Base-by-base conservation (phyloP, 495 filamentous ascomycete species). In the Beverwykella pulmonaria region DNA sequence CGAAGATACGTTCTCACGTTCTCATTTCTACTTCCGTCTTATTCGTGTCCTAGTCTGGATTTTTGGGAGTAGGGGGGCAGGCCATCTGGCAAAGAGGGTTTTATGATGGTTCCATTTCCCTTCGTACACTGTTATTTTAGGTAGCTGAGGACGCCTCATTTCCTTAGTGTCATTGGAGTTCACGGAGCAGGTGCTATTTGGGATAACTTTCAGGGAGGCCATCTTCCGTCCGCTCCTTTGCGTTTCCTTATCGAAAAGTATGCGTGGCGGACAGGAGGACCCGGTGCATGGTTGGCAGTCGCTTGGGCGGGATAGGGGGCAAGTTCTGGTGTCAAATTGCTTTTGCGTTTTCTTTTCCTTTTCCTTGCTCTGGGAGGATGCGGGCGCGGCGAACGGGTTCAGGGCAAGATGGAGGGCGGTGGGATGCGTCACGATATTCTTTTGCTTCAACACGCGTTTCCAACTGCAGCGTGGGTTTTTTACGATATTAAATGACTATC, bases 401-500 rank as follows among this genome's bases (percentile, higher is more conserved):
- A 3, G 22, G 20, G 48, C 26, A 25, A 25, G 48, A 29, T 25
- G 48, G 44, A 52, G 10, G 48, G 26, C 48, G 22, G 20, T 8
- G 8, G 22, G 48, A 25, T 52, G 48, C 7, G 48, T 25, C 19
- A 52, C 26, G 53, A 55, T 55, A 23, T 55, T 36, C 30, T 55
- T 20, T 20, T 14, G 19, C 32, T 47, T 32, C 41, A 3, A 25
- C 26, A 39, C 17, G 14, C 9, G 29, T 8, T 57, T 57, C 5
- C 8, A 23, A 57, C 14, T 9, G 54, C 53, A 65, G 62, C 41
- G 62, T 59, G 26, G 26, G 54, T 50, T 54, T 39, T 59, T 66
- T 58, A 66, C 56, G 63, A 66, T 60, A 66, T 59, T 59, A 27
- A 66, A 66, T 66, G 63, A 66, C 63, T 32, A 66, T 56, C 34